phyloP scores from a whole-genome alignment of 768 basidiomycete genomes.

The button mushroom (Agaricus bisporus) region DNA sequence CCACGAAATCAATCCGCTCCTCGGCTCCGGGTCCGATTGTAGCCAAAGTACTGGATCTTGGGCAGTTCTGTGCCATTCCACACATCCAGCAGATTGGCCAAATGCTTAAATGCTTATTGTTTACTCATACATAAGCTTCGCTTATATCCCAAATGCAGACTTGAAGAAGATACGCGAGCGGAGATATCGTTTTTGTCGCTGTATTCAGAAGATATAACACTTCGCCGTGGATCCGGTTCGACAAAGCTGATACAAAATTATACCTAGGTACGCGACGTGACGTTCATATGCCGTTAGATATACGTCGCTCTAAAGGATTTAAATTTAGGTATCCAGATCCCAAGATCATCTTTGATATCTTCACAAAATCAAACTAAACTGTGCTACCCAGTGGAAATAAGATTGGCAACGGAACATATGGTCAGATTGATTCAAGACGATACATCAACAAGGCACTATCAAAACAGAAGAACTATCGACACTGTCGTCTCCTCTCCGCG shows the following conservation, averaged over 20 bases:
- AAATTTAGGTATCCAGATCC: too few species aligned
- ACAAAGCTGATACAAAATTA: not conserved
- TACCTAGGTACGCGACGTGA: not conserved
- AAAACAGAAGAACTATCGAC: too few species aligned
- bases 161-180: not conserved
- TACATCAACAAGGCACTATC: too few species aligned
- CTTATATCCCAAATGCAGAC: not conserved
- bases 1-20: not conserved
- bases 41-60: not conserved
- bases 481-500: too few species aligned
- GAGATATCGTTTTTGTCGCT: not conserved
- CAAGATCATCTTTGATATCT: too few species aligned
- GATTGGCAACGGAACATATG: too few species aligned
- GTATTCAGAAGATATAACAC: not conserved
- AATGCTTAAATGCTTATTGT: not conserved
- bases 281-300: not conserved
- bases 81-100: constrained; percentile 8
- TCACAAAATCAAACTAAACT: too few species aligned
- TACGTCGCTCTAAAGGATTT: too few species aligned
- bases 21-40: not conserved
- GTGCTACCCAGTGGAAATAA: too few species aligned
- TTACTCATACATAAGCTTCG: not conserved
- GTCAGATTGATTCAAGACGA: too few species aligned
- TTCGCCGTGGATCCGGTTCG: not conserved
- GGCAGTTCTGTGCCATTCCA: not conserved